These are phyloP conservation scores for Peterozyma toletana DNA, from an alignment of 805 yeast species.

Conservation along the genomic window DNA sequence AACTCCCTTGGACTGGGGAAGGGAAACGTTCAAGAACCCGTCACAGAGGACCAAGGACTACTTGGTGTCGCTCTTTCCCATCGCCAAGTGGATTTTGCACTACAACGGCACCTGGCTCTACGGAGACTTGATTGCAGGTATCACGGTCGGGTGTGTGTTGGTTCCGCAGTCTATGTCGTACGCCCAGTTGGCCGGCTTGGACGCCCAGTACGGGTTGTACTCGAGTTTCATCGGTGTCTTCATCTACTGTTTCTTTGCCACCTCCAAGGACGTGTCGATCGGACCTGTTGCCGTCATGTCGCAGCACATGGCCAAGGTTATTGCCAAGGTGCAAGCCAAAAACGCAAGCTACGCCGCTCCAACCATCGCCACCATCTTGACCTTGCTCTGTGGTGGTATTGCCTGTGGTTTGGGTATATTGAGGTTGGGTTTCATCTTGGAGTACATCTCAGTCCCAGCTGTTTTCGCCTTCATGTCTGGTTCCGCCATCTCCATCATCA, in stretches of 20 bases:
- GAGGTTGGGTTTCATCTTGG: constrained; percentile 82
- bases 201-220: constrained; percentile 82
- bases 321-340: constrained; percentile 51
- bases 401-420: constrained; percentile 77
- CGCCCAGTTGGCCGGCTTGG: constrained; percentile 77
- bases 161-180: constrained; percentile 97
- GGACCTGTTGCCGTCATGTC: constrained; percentile 99
- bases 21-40: constrained; percentile 29
- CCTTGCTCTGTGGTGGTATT: constrained; percentile 80
- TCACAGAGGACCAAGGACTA: constrained; percentile 35
- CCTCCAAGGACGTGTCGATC: constrained; percentile 90
- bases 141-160: constrained; percentile 87
- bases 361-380: constrained; percentile 70
- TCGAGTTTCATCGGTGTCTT: constrained; percentile 90
- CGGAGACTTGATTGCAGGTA: constrained; percentile 83
- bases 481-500: constrained; percentile 75
- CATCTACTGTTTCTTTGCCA: constrained; percentile 85
- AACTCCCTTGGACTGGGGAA: constrained; percentile 18
- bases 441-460: constrained; percentile 84
- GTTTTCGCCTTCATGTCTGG: constrained; percentile 95
- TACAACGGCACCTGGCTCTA: constrained; percentile 76
- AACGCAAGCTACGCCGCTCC: constrained; percentile 45
- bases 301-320: constrained; percentile 71
- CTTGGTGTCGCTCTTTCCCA: constrained; percentile 65
- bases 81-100: constrained; percentile 75